phyloP scores from a whole-genome alignment of 2,329 filamentous ascomycete genomes.

The Cyanodermella asteris region DNA sequence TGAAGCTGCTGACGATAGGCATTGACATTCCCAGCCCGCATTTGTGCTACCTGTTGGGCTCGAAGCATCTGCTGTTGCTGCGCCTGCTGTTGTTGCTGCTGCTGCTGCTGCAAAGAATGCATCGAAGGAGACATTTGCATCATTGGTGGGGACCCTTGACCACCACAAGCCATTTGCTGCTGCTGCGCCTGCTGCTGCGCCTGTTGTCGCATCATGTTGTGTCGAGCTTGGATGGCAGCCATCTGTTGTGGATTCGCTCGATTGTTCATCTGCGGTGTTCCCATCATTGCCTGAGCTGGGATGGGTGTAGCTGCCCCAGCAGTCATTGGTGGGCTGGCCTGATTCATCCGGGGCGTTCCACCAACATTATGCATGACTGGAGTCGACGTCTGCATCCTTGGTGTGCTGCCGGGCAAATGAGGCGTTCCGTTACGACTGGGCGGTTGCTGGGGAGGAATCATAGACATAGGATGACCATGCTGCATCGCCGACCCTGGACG shows the following conservation, averaged over 20 bases:
- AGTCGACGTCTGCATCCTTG: slow-evolving; percentile 25
- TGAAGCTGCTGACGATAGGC: slow-evolving; percentile 15
- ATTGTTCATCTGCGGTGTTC: slow-evolving; percentile 18
- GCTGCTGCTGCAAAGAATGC: slow-evolving; percentile 18
- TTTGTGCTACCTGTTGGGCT: slow-evolving; percentile 11
- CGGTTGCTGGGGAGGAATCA: slow-evolving; percentile 20
- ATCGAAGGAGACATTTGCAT: slow-evolving; percentile 15
- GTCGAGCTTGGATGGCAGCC: slow-evolving; percentile 1
- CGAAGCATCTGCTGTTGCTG: slow-evolving; percentile 17
- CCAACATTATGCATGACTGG: slow-evolving; percentile 25
- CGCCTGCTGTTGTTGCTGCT: slow-evolving; percentile 24
- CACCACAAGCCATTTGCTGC: slow-evolving; percentile 18
- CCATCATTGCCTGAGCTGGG: slow-evolving; percentile 21
- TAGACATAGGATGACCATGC: slow-evolving; percentile 23
- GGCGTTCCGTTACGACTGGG: slow-evolving; percentile 19
- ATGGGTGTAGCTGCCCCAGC: slow-evolving; percentile 22
- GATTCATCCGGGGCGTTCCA: slow-evolving; percentile 23
- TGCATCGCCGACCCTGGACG: slow-evolving; percentile 24
- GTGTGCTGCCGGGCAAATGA: slow-evolving; percentile 25
- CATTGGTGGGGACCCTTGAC: slow-evolving; percentile 13
- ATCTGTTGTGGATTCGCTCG: slow-evolving; percentile 4
- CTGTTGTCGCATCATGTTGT: slow-evolving; percentile 16
- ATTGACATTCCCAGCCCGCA: slow-evolving; percentile 13
- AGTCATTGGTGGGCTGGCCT: slow-evolving; percentile 22
- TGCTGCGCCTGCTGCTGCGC: slow-evolving; percentile 18